A percentile compares a stretch with the other conserved stretches of the same genome.
Evolutionary conservation across 441 rosid genomes (phyloP).

Genomic region (Populus trichocarpa): DNA sequence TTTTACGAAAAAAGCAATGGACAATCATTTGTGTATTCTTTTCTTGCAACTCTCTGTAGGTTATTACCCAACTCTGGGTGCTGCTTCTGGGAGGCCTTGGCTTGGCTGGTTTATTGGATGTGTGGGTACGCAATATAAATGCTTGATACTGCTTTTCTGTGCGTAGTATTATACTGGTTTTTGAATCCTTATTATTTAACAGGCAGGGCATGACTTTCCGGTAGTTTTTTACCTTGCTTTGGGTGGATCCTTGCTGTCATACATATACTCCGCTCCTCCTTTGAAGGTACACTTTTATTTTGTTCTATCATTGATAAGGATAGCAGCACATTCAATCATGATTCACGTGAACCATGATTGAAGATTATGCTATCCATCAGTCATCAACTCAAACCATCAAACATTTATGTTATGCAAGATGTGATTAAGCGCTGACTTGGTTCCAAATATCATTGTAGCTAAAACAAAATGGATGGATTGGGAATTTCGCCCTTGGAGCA

Average conservation of each 20-base stretch:
- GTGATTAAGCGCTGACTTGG: slow-evolving; percentile 24
- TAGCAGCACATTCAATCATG: too few species aligned
- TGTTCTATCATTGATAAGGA: slow-evolving; percentile 2
- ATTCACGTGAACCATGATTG: too few species aligned
- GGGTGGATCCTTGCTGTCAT: slow-evolving; percentile 93
- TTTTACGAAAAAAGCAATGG: neutral
- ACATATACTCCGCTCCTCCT: slow-evolving; percentile 98
- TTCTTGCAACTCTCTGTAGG: slow-evolving; percentile 45
- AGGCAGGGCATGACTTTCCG: slow-evolving; percentile 93
- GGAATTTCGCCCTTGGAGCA: slow-evolving; percentile 94
- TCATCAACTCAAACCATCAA: slow-evolving; percentile 5
- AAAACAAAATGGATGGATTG: slow-evolving; percentile 98
- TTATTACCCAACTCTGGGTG: slow-evolving; percentile 84
- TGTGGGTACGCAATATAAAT: slow-evolving; percentile 69
- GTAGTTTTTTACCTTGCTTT: slow-evolving; percentile 77
- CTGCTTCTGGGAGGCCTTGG: slow-evolving; percentile 86
- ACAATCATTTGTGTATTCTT: neutral
- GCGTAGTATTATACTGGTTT: slow-evolving; percentile 3
- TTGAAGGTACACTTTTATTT: slow-evolving; percentile 55
- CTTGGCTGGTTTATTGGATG: slow-evolving; percentile 70
- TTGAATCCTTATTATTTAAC: slow-evolving; percentile 29
- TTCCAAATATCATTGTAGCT: slow-evolving; percentile 51
- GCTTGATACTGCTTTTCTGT: slow-evolving; percentile 3
- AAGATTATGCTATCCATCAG: too few species aligned
- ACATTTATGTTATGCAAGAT: slow-evolving; percentile 8